Evolutionary conservation across 129 eudicot species (phyloP).

Genomic region (Artemisia argyi): DNA sequence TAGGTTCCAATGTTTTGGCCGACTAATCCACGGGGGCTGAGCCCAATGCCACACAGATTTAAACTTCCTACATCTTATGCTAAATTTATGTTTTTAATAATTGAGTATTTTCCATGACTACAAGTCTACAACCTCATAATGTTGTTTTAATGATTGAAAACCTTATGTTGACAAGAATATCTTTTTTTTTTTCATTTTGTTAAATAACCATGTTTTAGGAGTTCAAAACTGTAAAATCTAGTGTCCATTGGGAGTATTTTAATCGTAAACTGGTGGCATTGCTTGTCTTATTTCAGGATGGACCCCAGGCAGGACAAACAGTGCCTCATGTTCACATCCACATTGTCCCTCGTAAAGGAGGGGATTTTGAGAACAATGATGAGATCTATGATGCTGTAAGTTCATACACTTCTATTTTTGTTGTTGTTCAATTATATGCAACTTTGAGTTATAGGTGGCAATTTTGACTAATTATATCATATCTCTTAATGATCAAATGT

Average conservation of each 20-base stretch:
- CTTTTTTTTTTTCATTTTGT: neutral
- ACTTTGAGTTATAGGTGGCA: neutral
- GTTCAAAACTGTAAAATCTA: neutral
- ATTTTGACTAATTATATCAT: neutral
- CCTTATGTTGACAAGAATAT: no score
- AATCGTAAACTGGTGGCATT: neutral
- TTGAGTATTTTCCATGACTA: slow-evolving; percentile 20
- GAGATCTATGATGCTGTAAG: slow-evolving; percentile 97
- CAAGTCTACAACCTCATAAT: neutral
- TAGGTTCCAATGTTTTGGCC: no score
- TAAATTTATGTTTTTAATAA: neutral
- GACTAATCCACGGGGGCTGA: no score
- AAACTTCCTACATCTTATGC: no score
- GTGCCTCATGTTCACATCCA: slow-evolving; percentile 97
- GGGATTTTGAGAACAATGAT: slow-evolving; percentile 89
- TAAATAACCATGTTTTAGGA: neutral
- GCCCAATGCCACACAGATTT: no score
- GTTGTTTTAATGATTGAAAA: neutral
- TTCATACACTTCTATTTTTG: neutral
- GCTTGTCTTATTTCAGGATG: slow-evolving; percentile 59
- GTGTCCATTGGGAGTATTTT: neutral
- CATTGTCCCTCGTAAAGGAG: slow-evolving; percentile 76
- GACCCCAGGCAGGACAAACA: slow-evolving; percentile 92
- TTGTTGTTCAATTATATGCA: neutral
- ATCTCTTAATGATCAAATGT: no score